Evolutionary conservation across 306 rosid species (phyloP).

Genomic region (Casuarina cunninghamiana): DNA sequence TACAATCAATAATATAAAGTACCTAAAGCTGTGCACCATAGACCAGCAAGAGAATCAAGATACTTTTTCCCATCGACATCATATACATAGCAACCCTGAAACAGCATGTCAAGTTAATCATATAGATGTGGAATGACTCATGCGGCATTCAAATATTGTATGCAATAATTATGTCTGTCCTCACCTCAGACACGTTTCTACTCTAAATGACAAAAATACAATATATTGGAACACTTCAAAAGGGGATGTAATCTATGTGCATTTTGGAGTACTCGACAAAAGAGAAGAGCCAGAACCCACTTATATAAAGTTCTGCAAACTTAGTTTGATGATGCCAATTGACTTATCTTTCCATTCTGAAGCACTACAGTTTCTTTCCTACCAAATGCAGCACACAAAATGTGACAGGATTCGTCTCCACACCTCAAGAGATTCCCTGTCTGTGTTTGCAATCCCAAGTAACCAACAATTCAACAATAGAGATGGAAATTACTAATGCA

Average conservation of each 20-base stretch:
- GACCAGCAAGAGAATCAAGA: conserved; percentile 92
- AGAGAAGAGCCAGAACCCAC: neutral
- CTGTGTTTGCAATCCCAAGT: neutral
- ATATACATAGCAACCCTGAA: conserved; percentile 91
- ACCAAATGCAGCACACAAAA: neutral
- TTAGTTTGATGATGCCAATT: neutral
- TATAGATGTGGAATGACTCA: conserved; percentile 3
- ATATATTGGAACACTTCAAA: neutral
- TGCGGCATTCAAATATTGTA: neutral
- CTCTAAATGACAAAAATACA: neutral
- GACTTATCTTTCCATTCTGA: neutral
- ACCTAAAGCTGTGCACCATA: conserved; percentile 90
- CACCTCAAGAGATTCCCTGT: neutral
- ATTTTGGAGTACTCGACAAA: neutral
- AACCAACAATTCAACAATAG: neutral
- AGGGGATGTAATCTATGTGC: neutral
- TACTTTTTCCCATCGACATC: conserved; percentile 82
- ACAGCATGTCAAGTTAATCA: conserved; percentile 28
- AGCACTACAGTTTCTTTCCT: neutral
- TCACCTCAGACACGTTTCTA: conserved; percentile 6
- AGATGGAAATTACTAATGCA: neutral
- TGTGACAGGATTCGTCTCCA: neutral
- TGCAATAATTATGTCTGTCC: conserved; percentile 3
- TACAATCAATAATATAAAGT: conserved; percentile 1
- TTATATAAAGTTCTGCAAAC: neutral